Percentiles rank a stretch among this genome's conserved stretches.
Conservation (phyloP, 2,329 filamentous ascomycete genomes). For the Chaetomiaceae sp. region DNA sequence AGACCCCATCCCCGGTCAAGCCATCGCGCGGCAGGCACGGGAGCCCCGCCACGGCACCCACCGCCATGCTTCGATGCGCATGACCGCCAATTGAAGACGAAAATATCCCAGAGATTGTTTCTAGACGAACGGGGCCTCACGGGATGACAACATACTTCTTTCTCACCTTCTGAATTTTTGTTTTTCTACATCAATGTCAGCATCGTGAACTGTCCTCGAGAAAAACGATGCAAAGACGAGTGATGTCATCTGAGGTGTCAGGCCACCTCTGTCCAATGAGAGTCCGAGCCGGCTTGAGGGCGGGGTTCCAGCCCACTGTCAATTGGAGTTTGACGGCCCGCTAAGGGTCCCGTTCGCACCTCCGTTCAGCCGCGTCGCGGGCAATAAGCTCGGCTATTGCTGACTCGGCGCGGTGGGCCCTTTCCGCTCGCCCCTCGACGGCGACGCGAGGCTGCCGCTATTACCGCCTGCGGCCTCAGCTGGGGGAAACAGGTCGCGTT, state of each 20-base stretch:
- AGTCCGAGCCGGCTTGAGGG: neutral
- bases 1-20: neutral
- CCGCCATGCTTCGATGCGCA: neutral
- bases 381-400: slow-evolving; percentile 18
- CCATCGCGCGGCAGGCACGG: neutral
- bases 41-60: neutral
- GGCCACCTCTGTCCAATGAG: slow-evolving; percentile 5
- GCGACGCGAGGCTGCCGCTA: neutral
- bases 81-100: too few relatives aligned
- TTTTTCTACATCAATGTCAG: neutral
- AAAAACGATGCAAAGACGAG: neutral
- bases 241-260: slow-evolving; percentile 11
- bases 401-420: slow-evolving; percentile 6
- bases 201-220: neutral
- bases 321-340: too few relatives aligned
- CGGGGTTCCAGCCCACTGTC: too few relatives aligned
- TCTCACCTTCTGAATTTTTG: too few relatives aligned
- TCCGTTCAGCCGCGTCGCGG: slow-evolving; percentile 14
- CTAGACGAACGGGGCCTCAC: too few relatives aligned
- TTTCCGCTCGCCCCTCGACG: slow-evolving; percentile 1
- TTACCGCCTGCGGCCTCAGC: too few relatives aligned
- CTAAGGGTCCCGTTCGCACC: neutral
- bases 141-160: too few relatives aligned
- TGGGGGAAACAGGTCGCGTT: neutral
- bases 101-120: too few relatives aligned